Conservation (phyloP, 169 alveolate genomes). For the Cryptosporidium ubiquitum region DNA sequence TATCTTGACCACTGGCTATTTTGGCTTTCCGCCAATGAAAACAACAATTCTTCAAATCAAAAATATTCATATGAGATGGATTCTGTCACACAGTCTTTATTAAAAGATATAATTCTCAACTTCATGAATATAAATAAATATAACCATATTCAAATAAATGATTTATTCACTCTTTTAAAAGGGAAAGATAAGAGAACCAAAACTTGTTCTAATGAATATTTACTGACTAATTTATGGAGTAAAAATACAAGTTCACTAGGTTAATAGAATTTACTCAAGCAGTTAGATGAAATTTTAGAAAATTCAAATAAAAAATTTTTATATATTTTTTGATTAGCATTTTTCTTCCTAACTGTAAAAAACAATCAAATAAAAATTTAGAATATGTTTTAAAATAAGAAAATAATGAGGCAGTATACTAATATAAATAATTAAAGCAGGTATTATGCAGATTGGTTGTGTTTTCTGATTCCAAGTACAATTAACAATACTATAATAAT, state of each 20-base stretch:
- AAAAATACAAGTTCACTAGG: background rate
- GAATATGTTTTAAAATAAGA: background rate
- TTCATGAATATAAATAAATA: constrained; percentile 61
- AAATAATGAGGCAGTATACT: too few species aligned
- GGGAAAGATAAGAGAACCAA: background rate
- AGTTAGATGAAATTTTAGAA: background rate
- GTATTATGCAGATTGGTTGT: background rate
- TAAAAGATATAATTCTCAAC: constrained; percentile 27
- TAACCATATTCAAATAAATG: constrained; percentile 45
- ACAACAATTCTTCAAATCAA: background rate
- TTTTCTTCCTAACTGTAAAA: background rate
- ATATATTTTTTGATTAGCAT: background rate
- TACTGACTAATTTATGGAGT: constrained; percentile 9
- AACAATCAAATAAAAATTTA: too few species aligned
- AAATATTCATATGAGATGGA: background rate
- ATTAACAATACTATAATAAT: constrained; percentile 17
- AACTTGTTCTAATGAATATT: background rate
- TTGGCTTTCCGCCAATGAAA: constrained; percentile 21
- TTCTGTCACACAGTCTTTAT: background rate
- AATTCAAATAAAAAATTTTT: background rate
- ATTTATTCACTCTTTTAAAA: constrained; percentile 1
- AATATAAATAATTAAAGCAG: too few species aligned
- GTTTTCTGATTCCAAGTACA: constrained; percentile 6
- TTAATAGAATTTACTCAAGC: background rate
- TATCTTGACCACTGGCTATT: constrained; percentile 66